phyloP scores from a whole-genome alignment of 2,329 filamentous ascomycete species.

The Exophiala xenobiotica region DNA sequence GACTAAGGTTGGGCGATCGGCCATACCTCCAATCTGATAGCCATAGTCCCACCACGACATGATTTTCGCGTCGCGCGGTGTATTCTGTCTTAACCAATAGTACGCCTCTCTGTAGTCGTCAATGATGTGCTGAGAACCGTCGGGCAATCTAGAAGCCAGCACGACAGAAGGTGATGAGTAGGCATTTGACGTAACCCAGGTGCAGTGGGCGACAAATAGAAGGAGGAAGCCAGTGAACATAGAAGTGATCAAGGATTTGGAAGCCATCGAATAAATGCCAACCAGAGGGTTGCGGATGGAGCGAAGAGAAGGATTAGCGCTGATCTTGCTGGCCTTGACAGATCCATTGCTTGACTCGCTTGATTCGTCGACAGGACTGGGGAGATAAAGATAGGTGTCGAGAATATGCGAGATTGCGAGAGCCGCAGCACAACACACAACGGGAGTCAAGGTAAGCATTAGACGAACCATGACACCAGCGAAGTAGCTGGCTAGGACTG shows the following conservation, averaged over 20 bases:
- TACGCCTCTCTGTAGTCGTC: conserved; percentile 99
- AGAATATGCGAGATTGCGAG: conserved; percentile 84
- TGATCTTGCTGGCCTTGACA: conserved; percentile 52
- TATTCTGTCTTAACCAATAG: conserved; percentile 99
- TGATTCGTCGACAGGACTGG: conserved; percentile 58
- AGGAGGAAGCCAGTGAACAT: conserved; percentile 77
- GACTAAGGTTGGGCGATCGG: conserved; percentile 90
- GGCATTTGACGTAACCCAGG: conserved; percentile 98
- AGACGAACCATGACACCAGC: conserved; percentile 98
- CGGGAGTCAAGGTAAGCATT: conserved; percentile 94
- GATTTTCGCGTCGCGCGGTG: conserved; percentile 88
- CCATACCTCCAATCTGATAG: conserved; percentile 99
- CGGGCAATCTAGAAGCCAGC: conserved; percentile 83
- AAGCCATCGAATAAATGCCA: conserved; percentile 78
- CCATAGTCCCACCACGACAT: conserved; percentile 99
- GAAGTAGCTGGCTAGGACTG: conserved; percentile 96
- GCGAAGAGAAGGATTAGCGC: conserved; percentile 62
- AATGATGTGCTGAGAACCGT: conserved; percentile 97
- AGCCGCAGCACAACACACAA: conserved; percentile 92
- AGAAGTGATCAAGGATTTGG: conserved; percentile 74
- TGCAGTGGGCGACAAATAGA: conserved; percentile 95
- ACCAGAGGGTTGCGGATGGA: conserved; percentile 71
- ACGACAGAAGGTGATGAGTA: conserved; percentile 98
- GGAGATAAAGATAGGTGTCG: conserved; percentile 74
- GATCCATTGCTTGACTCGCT: conserved; percentile 35